Evolutionary conservation across 2,329 filamentous ascomycete genomes (phyloP).

Genomic region (Phialemonium atrogriseum): DNA sequence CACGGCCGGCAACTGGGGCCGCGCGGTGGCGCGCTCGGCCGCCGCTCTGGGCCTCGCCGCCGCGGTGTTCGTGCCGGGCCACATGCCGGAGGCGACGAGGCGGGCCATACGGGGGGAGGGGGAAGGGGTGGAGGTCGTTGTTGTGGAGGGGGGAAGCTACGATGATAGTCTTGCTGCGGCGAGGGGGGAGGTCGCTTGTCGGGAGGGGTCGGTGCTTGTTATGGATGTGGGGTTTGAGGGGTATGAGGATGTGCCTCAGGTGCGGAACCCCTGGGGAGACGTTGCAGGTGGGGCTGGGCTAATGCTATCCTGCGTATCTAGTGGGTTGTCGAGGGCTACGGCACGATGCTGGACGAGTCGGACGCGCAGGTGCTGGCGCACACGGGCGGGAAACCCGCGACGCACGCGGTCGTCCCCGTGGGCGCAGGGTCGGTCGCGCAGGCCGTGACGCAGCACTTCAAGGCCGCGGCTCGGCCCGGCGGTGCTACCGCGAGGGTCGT

Average conservation of each 20-base stretch:
- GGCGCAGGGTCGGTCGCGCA: slow-evolving; percentile 69
- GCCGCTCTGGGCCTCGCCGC: slow-evolving; percentile 45
- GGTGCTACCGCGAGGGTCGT: slow-evolving; percentile 35
- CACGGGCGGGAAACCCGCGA: slow-evolving; percentile 26
- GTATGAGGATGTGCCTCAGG: slow-evolving; percentile 57
- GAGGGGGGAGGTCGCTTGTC: slow-evolving; percentile 27
- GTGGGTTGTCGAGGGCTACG: slow-evolving; percentile 74
- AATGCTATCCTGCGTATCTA: slow-evolving; percentile 15
- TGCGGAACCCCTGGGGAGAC: too few relatives aligned
- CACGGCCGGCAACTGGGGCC: slow-evolving; percentile 71
- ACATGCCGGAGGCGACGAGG: slow-evolving; percentile 45
- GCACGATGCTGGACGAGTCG: slow-evolving; percentile 61
- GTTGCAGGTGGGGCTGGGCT: neutral
- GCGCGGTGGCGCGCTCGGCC: slow-evolving; percentile 64
- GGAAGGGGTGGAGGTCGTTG: slow-evolving; percentile 54
- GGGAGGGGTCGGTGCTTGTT: slow-evolving; percentile 44
- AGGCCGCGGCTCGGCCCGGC: slow-evolving; percentile 18
- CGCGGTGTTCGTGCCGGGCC: slow-evolving; percentile 54
- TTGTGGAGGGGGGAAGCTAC: slow-evolving; percentile 52
- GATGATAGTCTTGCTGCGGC: slow-evolving; percentile 51
- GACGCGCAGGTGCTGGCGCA: slow-evolving; percentile 49
- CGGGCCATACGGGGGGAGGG: slow-evolving; percentile 48
- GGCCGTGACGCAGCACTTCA: slow-evolving; percentile 59
- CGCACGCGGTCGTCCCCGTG: slow-evolving; percentile 53
- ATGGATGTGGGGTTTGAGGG: slow-evolving; percentile 61